Percentiles rank a stretch among this genome's conserved stretches.
Conservation (phyloP, 2,329 filamentous ascomycete species). For the Paracorniculantispora psalliotae region DNA sequence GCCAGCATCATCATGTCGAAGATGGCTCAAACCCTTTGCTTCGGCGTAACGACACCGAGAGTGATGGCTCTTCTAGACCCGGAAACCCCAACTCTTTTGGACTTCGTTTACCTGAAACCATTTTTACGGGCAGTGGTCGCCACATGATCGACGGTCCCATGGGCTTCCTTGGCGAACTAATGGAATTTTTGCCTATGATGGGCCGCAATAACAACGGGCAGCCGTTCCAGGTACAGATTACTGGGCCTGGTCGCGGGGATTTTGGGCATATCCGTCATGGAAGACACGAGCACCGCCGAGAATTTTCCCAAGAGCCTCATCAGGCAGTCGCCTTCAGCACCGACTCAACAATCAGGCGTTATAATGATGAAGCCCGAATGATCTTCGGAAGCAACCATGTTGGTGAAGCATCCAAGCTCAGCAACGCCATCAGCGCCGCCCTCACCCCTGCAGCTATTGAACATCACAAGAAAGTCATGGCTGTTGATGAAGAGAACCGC, state of each 20-base stretch:
- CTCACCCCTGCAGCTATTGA: constrained; percentile 83
- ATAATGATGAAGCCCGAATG: constrained; percentile 85
- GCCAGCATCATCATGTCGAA: constrained; percentile 53
- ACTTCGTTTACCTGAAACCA: constrained; percentile 40
- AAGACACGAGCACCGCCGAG: constrained; percentile 45
- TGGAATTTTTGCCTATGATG: constrained; percentile 48
- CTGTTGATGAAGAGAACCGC: constrained; percentile 47
- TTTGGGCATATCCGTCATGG: constrained; percentile 36
- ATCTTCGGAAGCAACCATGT: constrained; percentile 64
- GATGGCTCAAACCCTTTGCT: constrained; percentile 86
- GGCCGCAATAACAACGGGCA: constrained; percentile 41
- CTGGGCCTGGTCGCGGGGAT: constrained; percentile 46
- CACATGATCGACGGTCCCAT: constrained; percentile 46
- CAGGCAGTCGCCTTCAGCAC: constrained; percentile 72
- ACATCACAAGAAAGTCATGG: constrained; percentile 67
- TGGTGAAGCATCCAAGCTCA: constrained; percentile 64
- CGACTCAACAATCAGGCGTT: constrained; percentile 68
- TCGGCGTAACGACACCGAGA: constrained; percentile 50
- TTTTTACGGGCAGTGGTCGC: constrained; percentile 36
- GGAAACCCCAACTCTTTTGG: constrained; percentile 51
- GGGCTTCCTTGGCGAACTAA: constrained; percentile 50
- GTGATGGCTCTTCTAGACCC: constrained; percentile 45
- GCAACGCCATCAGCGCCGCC: constrained; percentile 63
- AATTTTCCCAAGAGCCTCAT: constrained; percentile 54
- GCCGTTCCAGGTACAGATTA: constrained; percentile 57